phyloP scores from a whole-genome alignment of 306 rosid species.

The Abrus pulchellus region DNA sequence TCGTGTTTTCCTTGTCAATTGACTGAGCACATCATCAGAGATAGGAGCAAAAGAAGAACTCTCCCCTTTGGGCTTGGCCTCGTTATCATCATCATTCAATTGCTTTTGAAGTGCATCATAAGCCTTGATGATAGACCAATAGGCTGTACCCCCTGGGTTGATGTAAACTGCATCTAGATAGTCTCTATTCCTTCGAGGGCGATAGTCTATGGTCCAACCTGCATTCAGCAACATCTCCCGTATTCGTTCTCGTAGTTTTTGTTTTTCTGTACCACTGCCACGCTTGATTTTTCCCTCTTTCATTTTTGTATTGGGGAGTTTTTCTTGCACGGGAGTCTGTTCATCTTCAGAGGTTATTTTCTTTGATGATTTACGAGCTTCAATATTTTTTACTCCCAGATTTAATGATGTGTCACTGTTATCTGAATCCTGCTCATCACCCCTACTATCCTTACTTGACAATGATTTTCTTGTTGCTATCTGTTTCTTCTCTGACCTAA shows the following conservation, averaged over 20 bases:
- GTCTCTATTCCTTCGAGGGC: conserved; percentile 93
- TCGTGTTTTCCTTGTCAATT: conserved; percentile 86
- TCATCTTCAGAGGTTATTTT: conserved; percentile 57
- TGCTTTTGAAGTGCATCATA: conserved; percentile 92
- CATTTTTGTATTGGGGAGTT: conserved; percentile 46
- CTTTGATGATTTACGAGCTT: conserved; percentile 58
- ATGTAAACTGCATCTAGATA: conserved; percentile 92
- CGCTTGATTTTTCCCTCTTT: conserved; percentile 79
- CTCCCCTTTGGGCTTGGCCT: conserved; percentile 58
- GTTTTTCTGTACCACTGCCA: conserved; percentile 93
- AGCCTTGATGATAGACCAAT: conserved; percentile 95
- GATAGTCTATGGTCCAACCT: conserved; percentile 91
- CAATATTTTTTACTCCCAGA: conserved; percentile 50
- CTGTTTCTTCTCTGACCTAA: conserved; percentile 58
- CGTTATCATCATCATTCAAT: conserved; percentile 64
- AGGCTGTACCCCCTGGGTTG: conserved; percentile 87
- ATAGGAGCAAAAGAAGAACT: conserved; percentile 67
- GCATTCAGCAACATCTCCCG: conserved; percentile 78
- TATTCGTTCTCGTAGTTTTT: conserved; percentile 80
- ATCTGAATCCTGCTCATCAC: conserved; percentile 59
- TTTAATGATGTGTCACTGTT: conserved; percentile 71
- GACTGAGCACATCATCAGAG: conserved; percentile 77
- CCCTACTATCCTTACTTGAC: conserved; percentile 64
- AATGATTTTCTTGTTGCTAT: conserved; percentile 54
- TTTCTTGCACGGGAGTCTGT: conserved; percentile 64